Conservation (phyloP, 768 basidiomycete species). For the Coprinellus micaceus region DNA sequence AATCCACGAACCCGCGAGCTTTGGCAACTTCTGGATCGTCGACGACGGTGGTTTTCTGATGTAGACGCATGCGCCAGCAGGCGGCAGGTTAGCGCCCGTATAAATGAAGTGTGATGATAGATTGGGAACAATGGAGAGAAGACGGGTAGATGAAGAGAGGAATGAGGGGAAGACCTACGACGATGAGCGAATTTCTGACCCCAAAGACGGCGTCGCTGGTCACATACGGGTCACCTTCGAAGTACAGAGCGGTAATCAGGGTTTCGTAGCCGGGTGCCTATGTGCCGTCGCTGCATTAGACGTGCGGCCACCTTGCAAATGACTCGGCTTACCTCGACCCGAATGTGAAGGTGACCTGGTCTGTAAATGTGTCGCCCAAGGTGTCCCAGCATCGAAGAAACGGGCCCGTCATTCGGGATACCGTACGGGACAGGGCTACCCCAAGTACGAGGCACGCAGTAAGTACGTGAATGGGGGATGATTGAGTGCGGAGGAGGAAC, state of each 20-base stretch:
- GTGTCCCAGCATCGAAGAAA: constrained; percentile 53
- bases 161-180: constrained; percentile 43
- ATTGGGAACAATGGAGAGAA: no score
- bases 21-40: constrained; percentile 51
- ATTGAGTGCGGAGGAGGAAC: constrained; percentile 18
- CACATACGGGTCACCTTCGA: constrained; percentile 64
- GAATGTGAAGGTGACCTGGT: constrained; percentile 77
- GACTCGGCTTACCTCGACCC: constrained; percentile 47
- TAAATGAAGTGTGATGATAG: no score
- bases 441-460: no score
- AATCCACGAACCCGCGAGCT: constrained; percentile 47
- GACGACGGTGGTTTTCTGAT: constrained; percentile 51
- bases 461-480: no score
- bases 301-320: neutral
- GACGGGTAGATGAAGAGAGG: neutral
- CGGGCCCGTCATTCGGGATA: constrained; percentile 78
- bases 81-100: no score
- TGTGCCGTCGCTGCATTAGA: neutral
- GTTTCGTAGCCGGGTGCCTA: constrained; percentile 70
- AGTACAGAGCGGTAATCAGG: constrained; percentile 71
- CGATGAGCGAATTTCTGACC: constrained; percentile 72
- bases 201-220: constrained; percentile 78
- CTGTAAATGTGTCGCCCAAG: constrained; percentile 71
- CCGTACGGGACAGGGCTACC: constrained; percentile 58
- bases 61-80: neutral